phyloP scores from a whole-genome alignment of 169 alveolate genomes.

The Plasmodium cynomolgi region DNA sequence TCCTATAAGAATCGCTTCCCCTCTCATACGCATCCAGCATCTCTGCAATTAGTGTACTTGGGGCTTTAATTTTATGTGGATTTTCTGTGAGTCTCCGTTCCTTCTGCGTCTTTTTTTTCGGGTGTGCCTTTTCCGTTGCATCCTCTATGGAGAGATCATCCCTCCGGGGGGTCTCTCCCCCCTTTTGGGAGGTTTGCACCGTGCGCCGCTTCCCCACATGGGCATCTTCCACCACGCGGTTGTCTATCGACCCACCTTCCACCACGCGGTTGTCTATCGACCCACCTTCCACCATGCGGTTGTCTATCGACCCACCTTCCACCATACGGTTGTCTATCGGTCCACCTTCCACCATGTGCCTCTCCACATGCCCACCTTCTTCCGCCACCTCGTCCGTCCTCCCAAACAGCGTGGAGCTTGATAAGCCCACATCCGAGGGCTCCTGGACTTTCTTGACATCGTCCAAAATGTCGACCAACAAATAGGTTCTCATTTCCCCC shows the following conservation, averaged over 20 bases:
- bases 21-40: conserved; percentile 7
- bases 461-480: conserved; percentile 72
- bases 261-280: background rate
- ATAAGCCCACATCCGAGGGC: background rate
- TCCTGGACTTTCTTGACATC: background rate
- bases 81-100: background rate
- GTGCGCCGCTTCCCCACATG: background rate
- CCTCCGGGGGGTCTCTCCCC: background rate
- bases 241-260: background rate
- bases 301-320: background rate
- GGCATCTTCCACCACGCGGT: background rate
- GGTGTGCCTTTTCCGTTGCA: background rate
- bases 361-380: background rate
- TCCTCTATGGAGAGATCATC: background rate
- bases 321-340: background rate
- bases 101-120: background rate
- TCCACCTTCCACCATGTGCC: background rate
- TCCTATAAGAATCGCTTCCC: background rate
- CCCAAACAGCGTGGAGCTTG: conserved; percentile 11
- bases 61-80: background rate
- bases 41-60: conserved; percentile 12
- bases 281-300: background rate
- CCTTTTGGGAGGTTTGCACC: background rate
- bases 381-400: background rate
- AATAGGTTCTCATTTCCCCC: conserved; percentile 84